phyloP scores from a whole-genome alignment of 2,329 filamentous ascomycete genomes.

The Verruconis gallopava region DNA sequence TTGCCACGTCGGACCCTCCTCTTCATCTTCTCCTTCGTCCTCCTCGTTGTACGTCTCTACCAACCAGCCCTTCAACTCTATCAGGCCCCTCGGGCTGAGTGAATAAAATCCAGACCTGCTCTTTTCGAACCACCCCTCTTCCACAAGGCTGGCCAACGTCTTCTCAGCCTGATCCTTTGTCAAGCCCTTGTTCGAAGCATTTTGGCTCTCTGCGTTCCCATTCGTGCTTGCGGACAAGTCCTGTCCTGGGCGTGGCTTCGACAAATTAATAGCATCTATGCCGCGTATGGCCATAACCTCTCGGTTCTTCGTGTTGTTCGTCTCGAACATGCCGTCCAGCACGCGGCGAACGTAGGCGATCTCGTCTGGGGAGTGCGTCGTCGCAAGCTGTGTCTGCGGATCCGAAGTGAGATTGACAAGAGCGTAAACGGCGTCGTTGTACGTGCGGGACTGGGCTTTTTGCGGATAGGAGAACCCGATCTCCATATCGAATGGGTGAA shows the following conservation, averaged over 20 bases:
- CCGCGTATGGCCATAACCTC: conserved; percentile 74
- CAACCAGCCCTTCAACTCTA: conserved; percentile 78
- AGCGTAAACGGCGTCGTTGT: conserved; percentile 44
- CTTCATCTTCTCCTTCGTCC: conserved; percentile 39
- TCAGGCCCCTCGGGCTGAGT: conserved; percentile 61
- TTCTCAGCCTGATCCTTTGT: conserved; percentile 67
- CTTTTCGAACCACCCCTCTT: conserved; percentile 75
- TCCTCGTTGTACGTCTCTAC: conserved; percentile 80
- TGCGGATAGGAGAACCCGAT: conserved; percentile 68
- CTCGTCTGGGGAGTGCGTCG: conserved; percentile 66
- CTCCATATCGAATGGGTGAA: conserved; percentile 76
- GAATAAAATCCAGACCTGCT: conserved; percentile 60
- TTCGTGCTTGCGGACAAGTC: conserved; percentile 21
- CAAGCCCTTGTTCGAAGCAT: conserved; percentile 32
- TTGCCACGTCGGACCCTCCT: conserved; percentile 39
- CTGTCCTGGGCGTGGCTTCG: conserved; percentile 27
- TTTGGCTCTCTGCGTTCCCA: conserved; percentile 15
- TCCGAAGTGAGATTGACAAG: conserved; percentile 84
- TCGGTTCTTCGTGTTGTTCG: conserved; percentile 63
- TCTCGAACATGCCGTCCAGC: conserved; percentile 85
- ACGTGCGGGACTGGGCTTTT: conserved; percentile 34
- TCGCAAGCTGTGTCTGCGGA: conserved; percentile 73
- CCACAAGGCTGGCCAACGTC: conserved; percentile 55
- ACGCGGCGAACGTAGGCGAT: conserved; percentile 80
- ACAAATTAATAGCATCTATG: conserved; percentile 58